These are phyloP conservation scores for Nicotiana obtusifolia DNA, from an alignment of 257 asterid genomes.

Conservation along the genomic window DNA sequence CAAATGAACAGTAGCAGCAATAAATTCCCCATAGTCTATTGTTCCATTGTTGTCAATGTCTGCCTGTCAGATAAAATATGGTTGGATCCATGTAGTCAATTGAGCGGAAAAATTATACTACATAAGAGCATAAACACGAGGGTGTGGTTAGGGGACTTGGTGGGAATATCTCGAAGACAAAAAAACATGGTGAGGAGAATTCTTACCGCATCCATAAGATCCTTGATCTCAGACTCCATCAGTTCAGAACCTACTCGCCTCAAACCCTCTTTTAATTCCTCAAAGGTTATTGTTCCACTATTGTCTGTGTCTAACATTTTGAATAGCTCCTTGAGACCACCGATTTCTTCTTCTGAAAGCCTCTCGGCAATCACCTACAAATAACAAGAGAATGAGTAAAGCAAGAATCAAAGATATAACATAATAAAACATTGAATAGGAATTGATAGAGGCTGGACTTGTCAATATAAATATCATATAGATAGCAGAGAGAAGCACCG, in stretches of 20 bases:
- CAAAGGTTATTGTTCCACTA: slow-evolving; percentile 89
- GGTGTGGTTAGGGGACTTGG: background rate
- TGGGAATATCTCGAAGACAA: background rate
- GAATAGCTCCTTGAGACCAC: slow-evolving; percentile 83
- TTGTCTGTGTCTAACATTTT: slow-evolving; percentile 88
- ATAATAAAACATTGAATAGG: background rate
- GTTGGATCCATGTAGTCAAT: background rate
- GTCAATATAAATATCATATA: background rate
- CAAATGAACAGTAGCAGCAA: slow-evolving; percentile 93
- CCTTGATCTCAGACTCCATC: slow-evolving; percentile 91
- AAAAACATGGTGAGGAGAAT: background rate
- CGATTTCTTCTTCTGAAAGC: slow-evolving; percentile 92
- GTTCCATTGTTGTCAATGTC: slow-evolving; percentile 92
- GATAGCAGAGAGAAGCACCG: background rate
- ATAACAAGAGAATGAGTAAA: slow-evolving; percentile 3
- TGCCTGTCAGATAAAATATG: slow-evolving; percentile 44
- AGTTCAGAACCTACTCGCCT: slow-evolving; percentile 83
- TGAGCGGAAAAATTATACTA: background rate
- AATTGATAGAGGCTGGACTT: background rate
- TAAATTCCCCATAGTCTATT: slow-evolving; percentile 93
- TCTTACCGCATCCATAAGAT: slow-evolving; percentile 83
- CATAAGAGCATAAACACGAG: background rate
- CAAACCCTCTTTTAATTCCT: slow-evolving; percentile 88
- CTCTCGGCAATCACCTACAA: slow-evolving; percentile 83
- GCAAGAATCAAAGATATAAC: background rate